phyloP scores from a whole-genome alignment of 163 green algal genomes.

The Scenedesmus sp. region DNA sequence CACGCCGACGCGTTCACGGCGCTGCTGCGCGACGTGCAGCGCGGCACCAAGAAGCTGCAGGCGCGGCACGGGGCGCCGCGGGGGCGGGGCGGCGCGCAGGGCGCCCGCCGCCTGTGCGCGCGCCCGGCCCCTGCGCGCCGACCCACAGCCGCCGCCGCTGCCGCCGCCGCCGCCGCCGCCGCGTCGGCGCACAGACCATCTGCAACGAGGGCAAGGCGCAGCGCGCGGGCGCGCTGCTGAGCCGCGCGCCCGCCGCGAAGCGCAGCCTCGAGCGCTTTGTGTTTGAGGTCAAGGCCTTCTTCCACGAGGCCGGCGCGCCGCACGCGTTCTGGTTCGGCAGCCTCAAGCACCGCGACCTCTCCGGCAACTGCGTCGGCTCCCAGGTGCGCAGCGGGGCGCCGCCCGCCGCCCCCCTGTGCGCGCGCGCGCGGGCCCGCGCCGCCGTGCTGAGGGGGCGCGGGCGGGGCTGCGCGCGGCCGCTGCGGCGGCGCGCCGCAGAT shows the following conservation, averaged over 20 bases:
- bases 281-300: slow-evolving; percentile 43
- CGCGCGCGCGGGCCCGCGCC: background rate
- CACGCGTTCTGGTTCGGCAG: slow-evolving; percentile 29
- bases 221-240: slow-evolving; percentile 2
- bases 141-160: no score
- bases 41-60: slow-evolving; percentile 40
- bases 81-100: no score
- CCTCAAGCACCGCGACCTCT: slow-evolving; percentile 43
- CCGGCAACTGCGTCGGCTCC: slow-evolving; percentile 22
- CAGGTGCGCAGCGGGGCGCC: slow-evolving; percentile 13
- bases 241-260: slow-evolving; percentile 27
- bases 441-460: background rate
- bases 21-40: slow-evolving; percentile 34
- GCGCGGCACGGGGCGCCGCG: slow-evolving; percentile 6
- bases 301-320: background rate
- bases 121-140: no score
- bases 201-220: slow-evolving; percentile 40
- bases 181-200: slow-evolving; percentile 5
- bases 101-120: no score
- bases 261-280: slow-evolving; percentile 40
- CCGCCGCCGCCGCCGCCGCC: no score
- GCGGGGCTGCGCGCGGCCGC: no score
- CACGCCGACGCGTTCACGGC: background rate
- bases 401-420: background rate
- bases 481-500: background rate